Base-by-base conservation (phyloP, 2,329 filamentous ascomycete species). In the Ophiostoma sp. region DNA sequence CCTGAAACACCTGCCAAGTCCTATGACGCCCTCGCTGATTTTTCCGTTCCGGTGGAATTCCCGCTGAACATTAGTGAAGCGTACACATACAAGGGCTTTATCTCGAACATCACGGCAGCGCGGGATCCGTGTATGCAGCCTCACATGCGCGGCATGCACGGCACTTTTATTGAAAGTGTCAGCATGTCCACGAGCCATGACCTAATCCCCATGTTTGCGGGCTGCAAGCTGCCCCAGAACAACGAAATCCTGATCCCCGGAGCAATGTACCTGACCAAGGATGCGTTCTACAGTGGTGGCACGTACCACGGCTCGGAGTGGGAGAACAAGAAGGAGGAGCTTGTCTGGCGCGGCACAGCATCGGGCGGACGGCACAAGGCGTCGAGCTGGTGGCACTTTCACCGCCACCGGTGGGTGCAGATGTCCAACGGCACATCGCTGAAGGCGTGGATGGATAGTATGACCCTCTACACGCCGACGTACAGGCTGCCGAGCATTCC, bases 351-450 rank as follows among this genome's bases (percentile, higher is more conserved):
- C 52, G 89, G 89, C 65, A 85, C 86, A 1, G 87, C 86, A 3
- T 89, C 87, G 8, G 89, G 88, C 3, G 88, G 87, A 1, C 80
- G 81, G 36, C 78, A 82, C 65, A 79, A 79, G 70, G 75, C 75
- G n/a, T 76, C 86, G 64, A 90, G 85, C 72, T 92, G 89, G 89
- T 82, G 82, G 44, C 85, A 86, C 48, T 90, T 91, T 74, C 89
- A 92, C 72, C 87, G 89, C n/a, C 89, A 90, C 74, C 87, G 90
- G 4, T 86, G 92, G 71, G 80, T 91, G 35, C 82, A 87, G 71
- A 89, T 91, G 87, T 80, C 90, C 67, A 91, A 92, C 74, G 84
- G 84, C 8, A 88, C 86, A 1, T 83, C 80, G 23, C 84, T 89
- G n/a, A 76, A 76, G 39, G 76, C 78, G 7, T 80, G 84, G 39